Conservation (phyloP, 345 rosid genomes). For the Aquilaria sinensis region DNA sequence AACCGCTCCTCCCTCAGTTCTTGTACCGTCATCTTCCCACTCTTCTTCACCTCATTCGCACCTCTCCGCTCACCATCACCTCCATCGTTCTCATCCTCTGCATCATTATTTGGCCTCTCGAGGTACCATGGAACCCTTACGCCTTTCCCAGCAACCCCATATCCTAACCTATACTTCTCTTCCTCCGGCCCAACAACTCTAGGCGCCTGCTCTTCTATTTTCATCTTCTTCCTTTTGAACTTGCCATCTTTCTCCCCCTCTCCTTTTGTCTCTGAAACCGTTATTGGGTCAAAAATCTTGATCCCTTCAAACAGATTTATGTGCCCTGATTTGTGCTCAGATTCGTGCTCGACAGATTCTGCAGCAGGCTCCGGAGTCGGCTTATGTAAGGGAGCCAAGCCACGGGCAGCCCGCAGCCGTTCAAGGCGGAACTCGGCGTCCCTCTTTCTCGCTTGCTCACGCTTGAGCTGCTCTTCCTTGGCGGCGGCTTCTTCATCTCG, state of each 20-base stretch:
- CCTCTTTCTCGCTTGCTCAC: slow-evolving; percentile 62
- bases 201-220: slow-evolving; percentile 55
- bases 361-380: slow-evolving; percentile 2
- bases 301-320: slow-evolving; percentile 92
- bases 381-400: slow-evolving; percentile 52
- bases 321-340: slow-evolving; percentile 58
- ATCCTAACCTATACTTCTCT: slow-evolving; percentile 81
- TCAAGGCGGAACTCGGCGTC: slow-evolving; percentile 85
- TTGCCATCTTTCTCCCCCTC: slow-evolving; percentile 40
- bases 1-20: slow-evolving; percentile 77
- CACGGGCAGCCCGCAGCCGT: slow-evolving; percentile 69
- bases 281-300: slow-evolving; percentile 71
- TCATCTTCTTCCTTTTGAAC: slow-evolving; percentile 54
- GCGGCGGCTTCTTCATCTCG: slow-evolving; percentile 90
- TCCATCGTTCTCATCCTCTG: slow-evolving; percentile 16
- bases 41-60: slow-evolving; percentile 15
- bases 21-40: slow-evolving; percentile 42
- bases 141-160: slow-evolving; percentile 92
- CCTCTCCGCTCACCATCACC: slow-evolving; percentile 23
- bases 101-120: slow-evolving; percentile 42
- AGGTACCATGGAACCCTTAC: slow-evolving; percentile 92
- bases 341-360: slow-evolving; percentile 20
- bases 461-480: slow-evolving; percentile 75
- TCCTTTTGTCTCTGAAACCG: slow-evolving; percentile 24
- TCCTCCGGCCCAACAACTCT: slow-evolving; percentile 64